Evolutionary conservation across 1,284 basidiomycete genomes (phyloP), one percentile per base, ranked within the genome.

Genomic region (Naganishia albida): DNA sequence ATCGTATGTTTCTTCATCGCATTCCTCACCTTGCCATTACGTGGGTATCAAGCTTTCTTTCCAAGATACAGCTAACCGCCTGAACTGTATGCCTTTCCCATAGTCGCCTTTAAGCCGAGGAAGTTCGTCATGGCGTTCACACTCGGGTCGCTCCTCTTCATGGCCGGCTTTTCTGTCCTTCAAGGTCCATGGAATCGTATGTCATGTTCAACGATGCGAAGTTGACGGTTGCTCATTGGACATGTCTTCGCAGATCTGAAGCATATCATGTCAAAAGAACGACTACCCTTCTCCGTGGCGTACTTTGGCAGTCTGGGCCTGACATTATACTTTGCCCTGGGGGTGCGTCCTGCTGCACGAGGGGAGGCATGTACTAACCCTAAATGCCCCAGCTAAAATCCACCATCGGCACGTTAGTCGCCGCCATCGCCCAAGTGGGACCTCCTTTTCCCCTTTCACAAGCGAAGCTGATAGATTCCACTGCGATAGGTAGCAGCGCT

Each of bases 1-100:
- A 87, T 87, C 44, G 89, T 94, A 1, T 99, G 95, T 81, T 99
- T 99, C 83, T 87, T 92, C 68, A 89, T 99, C 60, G 87, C 93
- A 16, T 99, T 99, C 82, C 77, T 98, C 67, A 93, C 91, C 16
- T 82, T 96, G 25, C 93, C 94, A 3, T 78, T 93, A 62, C 82
- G 78, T 78, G 63, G 69, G 75, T 72, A 28, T 30, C 34, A 15
- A 26, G 15, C 25, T 13, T 1, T 23, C 43, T 3, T 20, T 18
- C 3, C 13, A 7, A 7, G 13, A n/a, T 20, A 26, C 25, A 8
- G 56, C 64, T 10, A 40, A 23, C 15, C 10, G n/a, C n/a, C 12
- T 43, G 44, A 18, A 57, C 25, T 26, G 39, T 26, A 3, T 8
- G 20, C 7, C 16, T 20, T 30, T 40, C 2, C 0, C 34, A 18